Conservation (phyloP, 805 yeast species). For the Metschnikowia picachoensis region DNA sequence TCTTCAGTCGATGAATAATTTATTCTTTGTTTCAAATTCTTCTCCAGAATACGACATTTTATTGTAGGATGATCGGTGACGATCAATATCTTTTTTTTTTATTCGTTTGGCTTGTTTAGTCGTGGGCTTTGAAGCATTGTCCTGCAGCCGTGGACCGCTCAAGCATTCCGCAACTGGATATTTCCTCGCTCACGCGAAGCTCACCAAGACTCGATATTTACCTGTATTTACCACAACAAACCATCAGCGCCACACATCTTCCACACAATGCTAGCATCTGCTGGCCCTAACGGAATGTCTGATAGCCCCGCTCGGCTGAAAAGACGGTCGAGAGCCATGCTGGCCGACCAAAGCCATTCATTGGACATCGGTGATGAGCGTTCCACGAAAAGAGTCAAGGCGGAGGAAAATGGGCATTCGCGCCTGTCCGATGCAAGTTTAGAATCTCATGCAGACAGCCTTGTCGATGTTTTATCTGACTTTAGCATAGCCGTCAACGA, state of each 20-base stretch:
- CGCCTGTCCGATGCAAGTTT: not conserved
- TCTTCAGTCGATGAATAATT: too few relatives aligned
- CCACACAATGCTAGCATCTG: constrained; percentile 7
- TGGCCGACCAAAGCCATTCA: not conserved
- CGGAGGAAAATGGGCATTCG: constrained; percentile 2
- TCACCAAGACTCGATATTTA: not conserved
- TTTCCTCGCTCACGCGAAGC: not conserved
- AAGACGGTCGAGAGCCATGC: constrained; percentile 4
- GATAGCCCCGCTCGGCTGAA: not conserved
- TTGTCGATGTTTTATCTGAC: constrained; percentile 40
- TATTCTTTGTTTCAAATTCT: too few relatives aligned
- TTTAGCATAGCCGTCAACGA: constrained; percentile 54
- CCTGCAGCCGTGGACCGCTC: too few relatives aligned
- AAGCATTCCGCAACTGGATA: not conserved
- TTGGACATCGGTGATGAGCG: constrained; percentile 2
- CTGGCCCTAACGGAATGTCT: constrained; percentile 1
- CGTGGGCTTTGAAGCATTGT: too few relatives aligned
- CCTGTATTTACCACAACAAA: not conserved
- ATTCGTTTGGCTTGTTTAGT: too few relatives aligned
- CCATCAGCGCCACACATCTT: not conserved
- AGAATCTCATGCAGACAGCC: not conserved
- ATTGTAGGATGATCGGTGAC: too few relatives aligned
- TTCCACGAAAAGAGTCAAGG: constrained; percentile 5
- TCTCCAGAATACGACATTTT: too few relatives aligned
- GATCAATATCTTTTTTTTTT: too few relatives aligned